Percentiles rank a stretch among this genome's conserved stretches.
Evolutionary conservation across 441 rosid species (phyloP).

Genomic region (Sinapis alba): DNA sequence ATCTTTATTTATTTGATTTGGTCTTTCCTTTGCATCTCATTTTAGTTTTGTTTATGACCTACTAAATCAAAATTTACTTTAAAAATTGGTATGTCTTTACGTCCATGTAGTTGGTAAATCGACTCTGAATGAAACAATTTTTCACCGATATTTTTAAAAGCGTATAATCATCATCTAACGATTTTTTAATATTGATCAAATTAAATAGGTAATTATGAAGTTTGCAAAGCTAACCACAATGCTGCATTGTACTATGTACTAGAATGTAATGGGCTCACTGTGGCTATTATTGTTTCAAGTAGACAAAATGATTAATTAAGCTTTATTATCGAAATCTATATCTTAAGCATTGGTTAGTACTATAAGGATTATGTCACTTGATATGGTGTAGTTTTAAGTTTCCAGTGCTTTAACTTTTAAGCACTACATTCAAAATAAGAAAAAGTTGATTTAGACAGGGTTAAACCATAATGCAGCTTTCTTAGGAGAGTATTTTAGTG

Average conservation of each 20-base stretch:
- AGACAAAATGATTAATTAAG: constrained; percentile 25
- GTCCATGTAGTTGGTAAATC: too few relatives aligned
- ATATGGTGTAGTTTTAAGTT: constrained; percentile 12
- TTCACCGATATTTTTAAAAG: too few relatives aligned
- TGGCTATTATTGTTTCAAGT: constrained; percentile 4
- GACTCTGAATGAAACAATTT: too few relatives aligned
- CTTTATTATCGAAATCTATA: not conserved
- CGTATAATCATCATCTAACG: too few relatives aligned
- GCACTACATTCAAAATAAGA: not conserved
- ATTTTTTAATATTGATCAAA: not conserved
- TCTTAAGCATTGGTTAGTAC: constrained; percentile 22
- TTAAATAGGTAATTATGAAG: not conserved
- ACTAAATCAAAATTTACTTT: too few relatives aligned
- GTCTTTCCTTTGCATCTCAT: too few relatives aligned
- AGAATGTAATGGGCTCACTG: not conserved
- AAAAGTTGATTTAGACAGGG: not conserved
- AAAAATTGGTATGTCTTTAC: too few relatives aligned
- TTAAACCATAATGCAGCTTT: too few relatives aligned
- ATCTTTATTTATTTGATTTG: too few relatives aligned
- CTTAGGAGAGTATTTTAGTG: too few relatives aligned
- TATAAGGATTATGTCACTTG: constrained; percentile 10
- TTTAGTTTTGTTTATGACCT: too few relatives aligned
- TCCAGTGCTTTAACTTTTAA: constrained; percentile 3
- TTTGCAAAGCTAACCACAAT: constrained; percentile 1
- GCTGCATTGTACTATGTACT: constrained; percentile 19